Conservation (phyloP, 2,329 filamentous ascomycete species). For the Aspergillus neotritici region DNA sequence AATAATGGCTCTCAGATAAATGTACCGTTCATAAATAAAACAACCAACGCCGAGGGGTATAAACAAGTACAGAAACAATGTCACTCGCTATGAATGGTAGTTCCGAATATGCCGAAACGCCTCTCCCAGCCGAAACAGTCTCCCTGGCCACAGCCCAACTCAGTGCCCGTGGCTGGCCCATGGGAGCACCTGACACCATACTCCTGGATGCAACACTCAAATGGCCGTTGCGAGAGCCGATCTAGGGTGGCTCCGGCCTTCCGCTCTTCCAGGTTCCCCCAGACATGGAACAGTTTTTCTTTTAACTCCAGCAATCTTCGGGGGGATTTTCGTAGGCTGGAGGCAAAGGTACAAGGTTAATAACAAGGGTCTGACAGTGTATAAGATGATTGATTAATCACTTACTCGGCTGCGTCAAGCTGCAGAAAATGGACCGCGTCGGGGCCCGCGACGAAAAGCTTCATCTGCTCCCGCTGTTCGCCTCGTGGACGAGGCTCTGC, state of each 20-base stretch:
- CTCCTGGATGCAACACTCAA: constrained; percentile 65
- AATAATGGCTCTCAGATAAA: background rate
- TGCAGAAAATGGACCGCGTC: constrained; percentile 54
- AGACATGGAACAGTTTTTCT: constrained; percentile 69
- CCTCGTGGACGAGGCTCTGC: constrained; percentile 38
- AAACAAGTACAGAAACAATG: constrained; percentile 9
- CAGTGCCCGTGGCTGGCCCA: constrained; percentile 29
- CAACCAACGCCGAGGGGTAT: background rate
- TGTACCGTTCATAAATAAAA: no score
- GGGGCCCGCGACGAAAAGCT: constrained; percentile 61
- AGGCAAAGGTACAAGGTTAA: constrained; percentile 1
- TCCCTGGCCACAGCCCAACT: constrained; percentile 36
- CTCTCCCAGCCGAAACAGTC: constrained; percentile 53
- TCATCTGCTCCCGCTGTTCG: constrained; percentile 49
- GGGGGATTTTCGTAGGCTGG: constrained; percentile 53
- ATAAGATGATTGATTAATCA: constrained; percentile 8
- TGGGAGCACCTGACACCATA: constrained; percentile 53
- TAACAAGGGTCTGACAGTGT: background rate
- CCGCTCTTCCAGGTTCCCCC: constrained; percentile 77
- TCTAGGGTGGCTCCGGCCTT: constrained; percentile 42
- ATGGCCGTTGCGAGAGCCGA: constrained; percentile 53
- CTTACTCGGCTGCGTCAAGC: constrained; percentile 52
- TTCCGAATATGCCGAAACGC: constrained; percentile 60
- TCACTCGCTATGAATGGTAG: constrained; percentile 45
- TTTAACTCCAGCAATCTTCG: constrained; percentile 50